Conservation (phyloP, 1,139 yeast species). For the Geotrichum europaeum region DNA sequence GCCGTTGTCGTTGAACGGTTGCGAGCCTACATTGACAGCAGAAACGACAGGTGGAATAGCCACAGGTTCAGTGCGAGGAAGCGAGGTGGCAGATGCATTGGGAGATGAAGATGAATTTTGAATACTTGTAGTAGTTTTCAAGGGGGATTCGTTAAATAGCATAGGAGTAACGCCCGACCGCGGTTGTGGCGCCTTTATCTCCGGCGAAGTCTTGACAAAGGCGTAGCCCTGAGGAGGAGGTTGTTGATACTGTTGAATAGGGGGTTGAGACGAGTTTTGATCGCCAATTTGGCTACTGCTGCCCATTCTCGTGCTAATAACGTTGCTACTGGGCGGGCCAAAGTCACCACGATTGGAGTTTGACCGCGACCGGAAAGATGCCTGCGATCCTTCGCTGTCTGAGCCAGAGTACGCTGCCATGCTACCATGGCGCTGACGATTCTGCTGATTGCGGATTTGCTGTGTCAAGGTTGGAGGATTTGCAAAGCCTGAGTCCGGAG, state of each 20-base stretch:
- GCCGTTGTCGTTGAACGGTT: background rate
- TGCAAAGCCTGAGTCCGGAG: slow-evolving; percentile 16
- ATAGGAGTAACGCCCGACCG: slow-evolving; percentile 11
- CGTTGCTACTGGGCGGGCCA: background rate
- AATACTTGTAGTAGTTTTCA: slow-evolving; percentile 1
- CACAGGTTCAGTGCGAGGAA: slow-evolving; percentile 1
- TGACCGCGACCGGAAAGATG: background rate
- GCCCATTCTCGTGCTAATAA: background rate
- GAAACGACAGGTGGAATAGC: slow-evolving; percentile 7
- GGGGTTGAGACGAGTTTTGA: background rate
- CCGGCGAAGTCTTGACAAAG: background rate
- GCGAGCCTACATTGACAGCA: slow-evolving; percentile 1
- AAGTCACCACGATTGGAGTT: background rate
- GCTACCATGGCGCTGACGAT: background rate
- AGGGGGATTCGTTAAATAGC: slow-evolving; percentile 9
- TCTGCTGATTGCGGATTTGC: background rate
- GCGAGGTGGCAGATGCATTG: slow-evolving; percentile 1
- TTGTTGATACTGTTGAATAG: background rate
- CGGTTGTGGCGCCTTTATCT: slow-evolving; percentile 13
- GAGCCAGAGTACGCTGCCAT: slow-evolving; percentile 4
- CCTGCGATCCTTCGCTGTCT: slow-evolving; percentile 8
- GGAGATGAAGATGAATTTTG: background rate
- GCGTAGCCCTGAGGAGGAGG: background rate
- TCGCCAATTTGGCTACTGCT: background rate
- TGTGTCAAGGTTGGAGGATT: slow-evolving; percentile 4